Conservation (phyloP, 108 stramenopile species). For the Stephanodiscus triporus region DNA sequence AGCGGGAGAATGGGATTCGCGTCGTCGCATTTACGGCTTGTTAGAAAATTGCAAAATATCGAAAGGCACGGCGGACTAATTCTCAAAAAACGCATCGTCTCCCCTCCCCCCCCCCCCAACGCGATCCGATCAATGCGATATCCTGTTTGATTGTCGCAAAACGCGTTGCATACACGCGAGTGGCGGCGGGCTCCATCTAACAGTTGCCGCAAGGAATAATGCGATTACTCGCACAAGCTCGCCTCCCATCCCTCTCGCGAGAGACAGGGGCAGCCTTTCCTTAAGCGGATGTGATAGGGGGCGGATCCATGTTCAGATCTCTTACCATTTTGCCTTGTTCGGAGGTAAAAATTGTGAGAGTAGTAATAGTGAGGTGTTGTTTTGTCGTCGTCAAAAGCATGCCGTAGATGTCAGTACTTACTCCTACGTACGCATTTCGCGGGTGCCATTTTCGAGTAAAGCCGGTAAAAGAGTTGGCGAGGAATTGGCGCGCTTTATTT, state of each 20-base stretch:
- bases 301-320: constrained; percentile 52
- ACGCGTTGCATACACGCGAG: constrained; percentile 15
- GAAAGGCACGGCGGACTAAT: not conserved
- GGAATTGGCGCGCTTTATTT: no score
- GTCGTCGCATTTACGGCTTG: not conserved
- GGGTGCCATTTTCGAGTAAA: not conserved
- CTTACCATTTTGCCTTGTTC: constrained; percentile 53
- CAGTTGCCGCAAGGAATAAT: constrained; percentile 62
- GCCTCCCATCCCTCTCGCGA: constrained; percentile 34
- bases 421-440: no score
- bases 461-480: not conserved
- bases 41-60: not conserved
- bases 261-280: constrained; percentile 52
- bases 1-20: not conserved
- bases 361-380: no score
- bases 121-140: not conserved
- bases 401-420: no score
- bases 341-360: not conserved
- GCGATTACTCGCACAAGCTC: constrained; percentile 43
- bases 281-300: constrained; percentile 57
- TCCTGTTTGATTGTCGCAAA: constrained; percentile 26
- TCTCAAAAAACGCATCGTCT: not conserved
- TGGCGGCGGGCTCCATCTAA: constrained; percentile 28
- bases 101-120: not conserved
- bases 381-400: no score